A percentile compares a stretch with the other conserved stretches of the same genome.
phyloP scores from a whole-genome alignment of 257 asterid genomes.

The Solanum microdontum region DNA sequence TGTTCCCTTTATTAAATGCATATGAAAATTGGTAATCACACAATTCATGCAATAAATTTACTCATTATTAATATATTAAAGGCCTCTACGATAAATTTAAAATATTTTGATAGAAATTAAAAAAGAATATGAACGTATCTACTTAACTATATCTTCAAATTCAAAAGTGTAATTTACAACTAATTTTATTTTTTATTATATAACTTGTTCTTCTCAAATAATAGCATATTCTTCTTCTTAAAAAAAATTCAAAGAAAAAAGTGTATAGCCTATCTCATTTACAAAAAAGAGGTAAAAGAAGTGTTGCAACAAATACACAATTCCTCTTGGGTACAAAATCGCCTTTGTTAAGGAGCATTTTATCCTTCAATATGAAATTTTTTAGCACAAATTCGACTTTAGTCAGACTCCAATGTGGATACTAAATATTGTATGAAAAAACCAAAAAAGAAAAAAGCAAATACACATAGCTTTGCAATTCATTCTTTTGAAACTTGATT shows the following conservation, averaged over 20 bases:
- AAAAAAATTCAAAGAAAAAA: no score
- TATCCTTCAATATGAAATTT: no score
- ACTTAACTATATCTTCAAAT: not conserved
- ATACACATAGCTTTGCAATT: not conserved
- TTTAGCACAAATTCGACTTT: rapidly evolving
- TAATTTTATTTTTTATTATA: no score
- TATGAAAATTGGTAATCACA: not conserved
- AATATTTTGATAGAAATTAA: not conserved
- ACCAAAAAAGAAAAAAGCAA: no score
- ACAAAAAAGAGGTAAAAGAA: not conserved
- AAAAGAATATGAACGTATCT: not conserved
- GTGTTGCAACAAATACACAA: not conserved
- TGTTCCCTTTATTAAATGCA: not conserved
- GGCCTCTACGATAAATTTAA: not conserved
- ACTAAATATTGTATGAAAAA: no score
- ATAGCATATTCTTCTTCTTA: not conserved
- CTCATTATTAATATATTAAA: not conserved
- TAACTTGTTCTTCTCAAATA: not conserved
- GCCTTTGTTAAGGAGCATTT: no score
- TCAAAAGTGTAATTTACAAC: not conserved
- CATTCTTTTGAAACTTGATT: not conserved
- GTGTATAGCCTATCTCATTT: not conserved
- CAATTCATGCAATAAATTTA: not conserved
- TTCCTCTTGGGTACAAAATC: not conserved
- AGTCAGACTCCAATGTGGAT: no score